phyloP scores from a whole-genome alignment of 495 filamentous ascomycete genomes.

The Daldinia grandis region DNA sequence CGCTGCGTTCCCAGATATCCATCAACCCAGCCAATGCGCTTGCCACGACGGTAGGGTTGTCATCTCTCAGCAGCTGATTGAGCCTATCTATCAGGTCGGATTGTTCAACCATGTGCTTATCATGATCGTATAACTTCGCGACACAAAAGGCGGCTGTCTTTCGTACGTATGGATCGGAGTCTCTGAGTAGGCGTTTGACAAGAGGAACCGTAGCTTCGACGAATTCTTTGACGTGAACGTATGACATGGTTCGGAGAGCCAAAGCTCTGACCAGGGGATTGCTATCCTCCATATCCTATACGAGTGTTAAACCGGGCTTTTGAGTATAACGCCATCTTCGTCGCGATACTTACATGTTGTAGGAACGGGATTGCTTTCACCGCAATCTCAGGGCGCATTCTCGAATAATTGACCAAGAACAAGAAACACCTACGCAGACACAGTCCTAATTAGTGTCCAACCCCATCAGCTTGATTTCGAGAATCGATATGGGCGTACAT shows the following conservation, averaged over 20 bases:
- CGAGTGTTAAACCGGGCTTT: constrained; percentile 28
- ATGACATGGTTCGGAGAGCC: constrained; percentile 93
- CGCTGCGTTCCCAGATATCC: constrained; percentile 98
- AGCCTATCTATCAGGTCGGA: constrained; percentile 92
- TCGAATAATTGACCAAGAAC: constrained; percentile 95
- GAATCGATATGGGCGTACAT: constrained; percentile 70
- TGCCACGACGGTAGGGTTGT: constrained; percentile 96
- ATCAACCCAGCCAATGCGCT: constrained; percentile 91
- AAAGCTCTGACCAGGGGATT: constrained; percentile 95
- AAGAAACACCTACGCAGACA: constrained; percentile 82
- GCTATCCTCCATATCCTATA: constrained; percentile 89
- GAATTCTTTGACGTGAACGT: constrained; percentile 96
- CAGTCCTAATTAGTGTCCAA: constrained; percentile 44
- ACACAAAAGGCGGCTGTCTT: constrained; percentile 98
- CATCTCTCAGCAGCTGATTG: constrained; percentile 89
- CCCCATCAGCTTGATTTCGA: not conserved
- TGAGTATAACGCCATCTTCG: not conserved
- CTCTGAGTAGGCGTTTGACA: constrained; percentile 82
- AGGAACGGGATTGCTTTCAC: constrained; percentile 91
- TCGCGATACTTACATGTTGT: constrained; percentile 68
- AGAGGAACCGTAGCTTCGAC: constrained; percentile 89
- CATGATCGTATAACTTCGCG: constrained; percentile 97
- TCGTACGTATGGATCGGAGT: constrained; percentile 93
- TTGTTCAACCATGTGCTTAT: constrained; percentile 85
- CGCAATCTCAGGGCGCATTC: constrained; percentile 93